Conservation (phyloP, 208 protist genomes). For the Porcisia deanei region DNA sequence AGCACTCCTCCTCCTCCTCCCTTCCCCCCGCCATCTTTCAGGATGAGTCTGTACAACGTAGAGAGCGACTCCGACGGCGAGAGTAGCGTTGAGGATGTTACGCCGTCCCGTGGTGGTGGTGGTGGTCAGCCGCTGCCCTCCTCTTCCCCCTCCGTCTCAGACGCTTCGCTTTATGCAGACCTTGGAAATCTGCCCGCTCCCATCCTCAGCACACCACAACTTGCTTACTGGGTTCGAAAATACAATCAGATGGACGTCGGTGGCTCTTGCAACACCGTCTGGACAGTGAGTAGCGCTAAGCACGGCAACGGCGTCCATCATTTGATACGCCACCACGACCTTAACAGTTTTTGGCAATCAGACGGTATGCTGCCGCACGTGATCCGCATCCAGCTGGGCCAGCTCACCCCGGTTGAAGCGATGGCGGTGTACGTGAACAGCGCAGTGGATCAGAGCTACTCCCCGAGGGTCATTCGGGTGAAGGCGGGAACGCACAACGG, state of each 20-base stretch:
- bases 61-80: not conserved
- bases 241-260: constrained; percentile 37
- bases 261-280: constrained; percentile 48
- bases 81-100: not conserved
- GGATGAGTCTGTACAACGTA: not conserved
- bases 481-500: constrained; percentile 64
- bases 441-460: constrained; percentile 88
- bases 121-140: constrained; percentile 1
- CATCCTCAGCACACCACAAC: constrained; percentile 25
- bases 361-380: constrained; percentile 85
- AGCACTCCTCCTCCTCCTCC: not conserved
- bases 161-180: not conserved
- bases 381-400: constrained; percentile 64
- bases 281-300: constrained; percentile 88
- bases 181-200: not conserved
- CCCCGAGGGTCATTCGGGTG: constrained; percentile 65
- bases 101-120: not conserved
- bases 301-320: constrained; percentile 83
- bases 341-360: constrained; percentile 87
- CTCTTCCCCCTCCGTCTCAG: constrained; percentile 3
- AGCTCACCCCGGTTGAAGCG: constrained; percentile 49
- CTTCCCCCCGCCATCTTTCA: not conserved
- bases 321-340: constrained; percentile 54
- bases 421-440: constrained; percentile 74
- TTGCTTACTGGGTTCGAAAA: constrained; percentile 21